phyloP scores from a whole-genome alignment of 1,284 basidiomycete genomes.

The Malassezia sympodialis region DNA sequence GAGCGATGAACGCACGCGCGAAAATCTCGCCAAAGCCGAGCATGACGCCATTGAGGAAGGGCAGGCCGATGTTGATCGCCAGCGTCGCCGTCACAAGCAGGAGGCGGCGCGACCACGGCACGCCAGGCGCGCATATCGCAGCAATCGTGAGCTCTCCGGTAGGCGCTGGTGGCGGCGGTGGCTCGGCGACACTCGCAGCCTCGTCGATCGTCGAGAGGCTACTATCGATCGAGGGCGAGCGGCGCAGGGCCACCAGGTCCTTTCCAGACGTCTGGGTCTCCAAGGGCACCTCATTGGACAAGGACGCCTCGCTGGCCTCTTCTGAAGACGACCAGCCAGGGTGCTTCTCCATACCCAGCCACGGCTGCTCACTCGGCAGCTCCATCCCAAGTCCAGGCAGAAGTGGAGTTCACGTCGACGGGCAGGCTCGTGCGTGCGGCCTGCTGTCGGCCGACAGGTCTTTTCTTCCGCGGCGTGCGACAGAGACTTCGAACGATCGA shows the following conservation, averaged over 20 bases:
- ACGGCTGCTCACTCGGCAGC: background rate
- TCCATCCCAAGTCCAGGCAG: background rate
- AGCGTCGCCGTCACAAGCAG: conserved; percentile 61
- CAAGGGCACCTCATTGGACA: background rate
- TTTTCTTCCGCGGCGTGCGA: conserved; percentile 2
- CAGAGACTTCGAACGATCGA: conserved; percentile 1
- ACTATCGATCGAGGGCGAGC: background rate
- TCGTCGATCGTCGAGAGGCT: background rate
- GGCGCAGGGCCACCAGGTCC: background rate
- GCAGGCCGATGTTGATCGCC: conserved; percentile 81
- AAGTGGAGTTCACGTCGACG: background rate
- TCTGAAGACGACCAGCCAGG: background rate
- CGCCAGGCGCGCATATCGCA: conserved; percentile 25
- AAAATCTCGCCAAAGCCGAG: conserved; percentile 96
- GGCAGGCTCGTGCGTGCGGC: background rate
- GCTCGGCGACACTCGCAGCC: background rate
- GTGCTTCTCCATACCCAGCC: conserved; percentile 6
- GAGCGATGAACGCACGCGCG: conserved; percentile 69
- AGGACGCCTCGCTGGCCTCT: background rate
- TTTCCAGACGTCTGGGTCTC: background rate
- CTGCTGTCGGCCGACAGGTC: conserved; percentile 12
- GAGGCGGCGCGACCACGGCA: conserved; percentile 24
- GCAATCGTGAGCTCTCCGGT: conserved; percentile 39
- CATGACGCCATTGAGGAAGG: conserved; percentile 96
- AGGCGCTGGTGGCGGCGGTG: conserved; percentile 14